A percentile compares a stretch with the other conserved stretches of the same genome.
These are phyloP conservation scores for Macrolepiota dolichaula DNA, from an alignment of 768 basidiomycete species.

Conservation along the genomic window DNA sequence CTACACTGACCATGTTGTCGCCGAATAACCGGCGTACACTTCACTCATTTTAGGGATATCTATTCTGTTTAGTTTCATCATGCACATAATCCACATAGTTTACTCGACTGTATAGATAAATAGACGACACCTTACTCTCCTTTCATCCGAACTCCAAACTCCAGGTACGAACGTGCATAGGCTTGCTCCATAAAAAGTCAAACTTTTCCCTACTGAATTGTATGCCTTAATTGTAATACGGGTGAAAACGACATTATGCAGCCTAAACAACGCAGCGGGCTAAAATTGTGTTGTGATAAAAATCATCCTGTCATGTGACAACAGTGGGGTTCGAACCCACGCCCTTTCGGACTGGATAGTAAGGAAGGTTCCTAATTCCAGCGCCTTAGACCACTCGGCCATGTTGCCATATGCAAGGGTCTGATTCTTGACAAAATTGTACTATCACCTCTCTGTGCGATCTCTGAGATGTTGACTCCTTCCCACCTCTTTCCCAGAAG, in stretches of 20 bases:
- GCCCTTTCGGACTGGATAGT: constrained; percentile 38
- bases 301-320: constrained; percentile 23
- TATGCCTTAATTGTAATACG: background rate
- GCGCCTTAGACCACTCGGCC: constrained; percentile 63
- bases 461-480: background rate
- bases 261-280: too few species aligned
- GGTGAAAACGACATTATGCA: too few species aligned
- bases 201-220: too few species aligned
- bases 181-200: too few species aligned
- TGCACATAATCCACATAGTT: constrained; percentile 4
- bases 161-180: too few species aligned
- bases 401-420: constrained; percentile 33
- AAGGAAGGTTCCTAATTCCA: constrained; percentile 41
- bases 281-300: too few species aligned
- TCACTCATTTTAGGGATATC: background rate
- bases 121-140: background rate
- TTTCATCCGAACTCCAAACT: background rate
- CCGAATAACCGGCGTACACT: background rate
- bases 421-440: background rate
- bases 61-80: background rate
- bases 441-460: background rate
- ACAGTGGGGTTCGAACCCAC: constrained; percentile 45
- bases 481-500: background rate
- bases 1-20: background rate
- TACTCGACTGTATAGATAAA: constrained; percentile 9